These are phyloP conservation scores for Sequoiadendron giganteum DNA, from an alignment of 75 land plant species.

Conservation along the genomic window DNA sequence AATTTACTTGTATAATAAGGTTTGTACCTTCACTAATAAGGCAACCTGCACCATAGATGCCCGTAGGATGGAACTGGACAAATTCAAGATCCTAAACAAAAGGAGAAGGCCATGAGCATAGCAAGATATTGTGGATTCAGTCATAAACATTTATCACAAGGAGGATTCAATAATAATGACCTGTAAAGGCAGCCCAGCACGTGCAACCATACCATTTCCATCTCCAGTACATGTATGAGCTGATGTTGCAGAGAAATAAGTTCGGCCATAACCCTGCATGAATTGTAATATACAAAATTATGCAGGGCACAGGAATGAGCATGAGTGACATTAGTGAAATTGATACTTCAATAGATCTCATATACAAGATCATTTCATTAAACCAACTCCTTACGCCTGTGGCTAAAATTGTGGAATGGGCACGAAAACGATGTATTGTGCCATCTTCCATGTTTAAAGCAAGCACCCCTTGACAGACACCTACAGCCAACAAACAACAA, in stretches of 20 bases:
- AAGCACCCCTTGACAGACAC: slow-evolving; percentile 66
- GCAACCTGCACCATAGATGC: slow-evolving; percentile 99
- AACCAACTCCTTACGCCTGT: slow-evolving; percentile 41
- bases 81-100: slow-evolving; percentile 92
- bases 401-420: slow-evolving; percentile 37
- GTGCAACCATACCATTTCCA: slow-evolving; percentile 57
- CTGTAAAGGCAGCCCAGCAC: slow-evolving; percentile 31
- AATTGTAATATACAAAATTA: not conserved
- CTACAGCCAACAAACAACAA: slow-evolving; percentile 28
- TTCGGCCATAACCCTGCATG: slow-evolving; percentile 61
- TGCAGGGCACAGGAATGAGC: not conserved
- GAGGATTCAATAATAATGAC: not conserved
- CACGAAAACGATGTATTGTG: slow-evolving; percentile 42
- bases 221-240: slow-evolving; percentile 60
- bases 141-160: not conserved
- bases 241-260: slow-evolving; percentile 50
- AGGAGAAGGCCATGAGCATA: not conserved
- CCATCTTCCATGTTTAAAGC: slow-evolving; percentile 52
- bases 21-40: slow-evolving; percentile 92
- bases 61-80: slow-evolving; percentile 98
- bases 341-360: slow-evolving; percentile 5
- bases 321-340: not conserved
- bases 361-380: not conserved
- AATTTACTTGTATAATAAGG: not conserved
- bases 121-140: not conserved